Conservation (phyloP, 768 basidiomycete genomes). For the Sarcomyxa edulis region DNA sequence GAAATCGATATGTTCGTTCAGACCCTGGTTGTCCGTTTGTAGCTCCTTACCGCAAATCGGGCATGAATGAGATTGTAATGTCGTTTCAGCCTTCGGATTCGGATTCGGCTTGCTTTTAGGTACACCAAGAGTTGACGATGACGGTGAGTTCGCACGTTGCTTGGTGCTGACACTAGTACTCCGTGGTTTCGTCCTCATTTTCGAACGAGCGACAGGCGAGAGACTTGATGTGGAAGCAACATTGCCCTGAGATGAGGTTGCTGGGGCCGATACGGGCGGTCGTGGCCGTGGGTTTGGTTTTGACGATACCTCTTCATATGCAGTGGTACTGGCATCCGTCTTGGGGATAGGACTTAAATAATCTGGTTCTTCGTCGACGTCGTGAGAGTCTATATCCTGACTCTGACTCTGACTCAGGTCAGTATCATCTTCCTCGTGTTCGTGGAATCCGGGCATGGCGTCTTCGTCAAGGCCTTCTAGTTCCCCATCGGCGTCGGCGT, state of each 20-base stretch:
- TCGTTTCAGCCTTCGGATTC: not conserved
- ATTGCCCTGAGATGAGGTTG: slow-evolving; percentile 12
- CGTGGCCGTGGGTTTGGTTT: slow-evolving; percentile 9
- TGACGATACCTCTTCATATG: not conserved
- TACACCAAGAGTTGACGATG: not conserved
- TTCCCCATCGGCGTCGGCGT: slow-evolving; percentile 13
- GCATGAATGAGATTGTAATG: slow-evolving; percentile 36
- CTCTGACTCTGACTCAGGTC: slow-evolving; percentile 13
- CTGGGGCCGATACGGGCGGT: slow-evolving; percentile 20
- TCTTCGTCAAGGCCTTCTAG: slow-evolving; percentile 20
- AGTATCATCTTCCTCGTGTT: slow-evolving; percentile 39
- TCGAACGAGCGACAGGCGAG: too few relatives aligned
- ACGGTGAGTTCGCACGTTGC: too few relatives aligned
- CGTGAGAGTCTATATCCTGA: slow-evolving; percentile 15
- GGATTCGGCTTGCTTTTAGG: slow-evolving; percentile 1
- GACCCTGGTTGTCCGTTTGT: slow-evolving; percentile 64
- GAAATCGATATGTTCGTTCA: slow-evolving; percentile 88
- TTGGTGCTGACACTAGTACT: not conserved
- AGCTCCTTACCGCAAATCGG: slow-evolving; percentile 67
- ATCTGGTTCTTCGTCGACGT: too few relatives aligned
- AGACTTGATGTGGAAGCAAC: too few relatives aligned
- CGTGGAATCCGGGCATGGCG: slow-evolving; percentile 51
- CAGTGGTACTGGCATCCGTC: slow-evolving; percentile 3
- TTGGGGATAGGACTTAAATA: too few relatives aligned
- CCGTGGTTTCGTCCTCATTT: too few relatives aligned